Conservation (phyloP, 139 green algal genomes). For the Deuterostichococcus epilithicus region DNA sequence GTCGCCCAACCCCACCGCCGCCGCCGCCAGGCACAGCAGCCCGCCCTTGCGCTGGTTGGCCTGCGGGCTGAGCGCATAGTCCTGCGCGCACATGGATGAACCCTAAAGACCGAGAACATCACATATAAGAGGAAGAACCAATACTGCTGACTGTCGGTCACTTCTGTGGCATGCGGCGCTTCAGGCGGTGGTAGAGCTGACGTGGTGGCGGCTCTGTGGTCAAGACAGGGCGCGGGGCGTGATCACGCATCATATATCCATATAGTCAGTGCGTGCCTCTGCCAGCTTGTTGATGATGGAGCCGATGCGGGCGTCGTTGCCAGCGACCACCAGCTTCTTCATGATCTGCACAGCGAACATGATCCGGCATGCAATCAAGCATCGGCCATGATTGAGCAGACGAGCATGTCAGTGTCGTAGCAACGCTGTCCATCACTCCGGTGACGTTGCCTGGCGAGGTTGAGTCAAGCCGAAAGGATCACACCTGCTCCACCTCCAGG, state of each 20-base stretch:
- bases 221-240: no score
- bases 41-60: slow-evolving; percentile 90
- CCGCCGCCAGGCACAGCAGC: slow-evolving; percentile 89
- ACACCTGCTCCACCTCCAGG: slow-evolving; percentile 60
- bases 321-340: slow-evolving; percentile 42
- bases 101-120: no score
- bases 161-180: no score
- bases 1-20: slow-evolving; percentile 78
- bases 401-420: no score
- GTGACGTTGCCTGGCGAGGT: no score
- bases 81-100: slow-evolving; percentile 10
- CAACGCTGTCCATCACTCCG: no score
- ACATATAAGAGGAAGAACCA: no score
- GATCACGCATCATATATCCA: no score
- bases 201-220: neutral
- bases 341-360: slow-evolving; percentile 32
- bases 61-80: slow-evolving; percentile 63
- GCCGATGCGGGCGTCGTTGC: slow-evolving; percentile 48
- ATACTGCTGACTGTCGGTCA: no score
- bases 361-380: neutral
- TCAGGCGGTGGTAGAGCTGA: no score
- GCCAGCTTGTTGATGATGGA: slow-evolving; percentile 71
- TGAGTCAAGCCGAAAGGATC: neutral
- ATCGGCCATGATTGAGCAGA: no score
- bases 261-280: slow-evolving; percentile 11